These are phyloP conservation scores for Emiliania huxleyi DNA, from an alignment of 78 protist species.

Conservation along the genomic window DNA sequence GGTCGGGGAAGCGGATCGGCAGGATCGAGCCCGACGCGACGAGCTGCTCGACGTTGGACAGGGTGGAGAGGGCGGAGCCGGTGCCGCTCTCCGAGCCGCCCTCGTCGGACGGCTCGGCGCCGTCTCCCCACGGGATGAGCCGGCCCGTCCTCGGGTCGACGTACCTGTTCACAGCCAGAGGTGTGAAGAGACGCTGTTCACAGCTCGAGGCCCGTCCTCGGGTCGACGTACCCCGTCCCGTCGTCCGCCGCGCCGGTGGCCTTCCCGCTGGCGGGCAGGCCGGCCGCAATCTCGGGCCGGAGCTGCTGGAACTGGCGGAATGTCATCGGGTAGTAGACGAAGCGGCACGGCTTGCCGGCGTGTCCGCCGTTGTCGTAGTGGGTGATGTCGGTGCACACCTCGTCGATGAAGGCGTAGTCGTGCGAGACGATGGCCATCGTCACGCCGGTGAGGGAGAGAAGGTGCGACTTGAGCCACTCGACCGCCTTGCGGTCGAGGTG, in stretches of 20 bases:
- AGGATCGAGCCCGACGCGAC: neutral
- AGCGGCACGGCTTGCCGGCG: conserved; percentile 4
- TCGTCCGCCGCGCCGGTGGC: neutral
- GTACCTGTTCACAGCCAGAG: too few relatives aligned
- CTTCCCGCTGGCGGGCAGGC: neutral
- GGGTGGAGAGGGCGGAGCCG: too few relatives aligned
- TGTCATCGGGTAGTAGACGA: conserved; percentile 22
- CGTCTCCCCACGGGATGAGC: too few relatives aligned
- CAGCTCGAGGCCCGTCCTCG: too few relatives aligned
- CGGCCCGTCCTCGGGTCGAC: too few relatives aligned
- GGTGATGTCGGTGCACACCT: neutral
- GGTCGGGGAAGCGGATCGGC: conserved; percentile 7
- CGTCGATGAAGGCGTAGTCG: conserved; percentile 10
- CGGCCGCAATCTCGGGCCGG: conserved; percentile 7
- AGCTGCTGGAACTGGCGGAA: neutral
- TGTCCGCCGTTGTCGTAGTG: conserved; percentile 28
- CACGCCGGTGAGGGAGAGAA: neutral
- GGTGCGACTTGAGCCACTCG: neutral
- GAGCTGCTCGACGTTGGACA: neutral
- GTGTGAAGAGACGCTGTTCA: too few relatives aligned
- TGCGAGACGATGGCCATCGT: conserved; percentile 17
- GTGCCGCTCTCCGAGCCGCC: too few relatives aligned
- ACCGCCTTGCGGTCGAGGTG: conserved; percentile 33
- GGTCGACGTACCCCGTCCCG: too few relatives aligned
- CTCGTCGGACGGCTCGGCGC: neutral